These are phyloP conservation scores for Aureobasidium sp. DNA, from an alignment of 2,329 filamentous ascomycete species.

Conservation along the genomic window DNA sequence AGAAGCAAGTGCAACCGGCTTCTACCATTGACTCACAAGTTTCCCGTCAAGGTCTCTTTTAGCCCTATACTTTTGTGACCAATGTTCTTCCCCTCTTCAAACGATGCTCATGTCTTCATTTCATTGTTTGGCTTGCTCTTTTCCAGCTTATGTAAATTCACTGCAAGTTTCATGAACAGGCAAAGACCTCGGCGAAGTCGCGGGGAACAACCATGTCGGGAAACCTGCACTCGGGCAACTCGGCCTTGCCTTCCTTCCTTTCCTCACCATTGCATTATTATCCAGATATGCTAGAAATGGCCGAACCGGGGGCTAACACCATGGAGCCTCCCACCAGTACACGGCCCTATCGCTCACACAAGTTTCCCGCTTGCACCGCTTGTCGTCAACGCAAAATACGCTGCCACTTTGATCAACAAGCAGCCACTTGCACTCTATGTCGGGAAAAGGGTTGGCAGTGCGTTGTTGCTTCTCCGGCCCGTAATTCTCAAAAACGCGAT, in stretches of 20 bases:
- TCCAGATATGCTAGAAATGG: neutral
- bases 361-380: conserved; percentile 35
- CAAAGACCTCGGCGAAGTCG: neutral
- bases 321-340: conserved; percentile 4
- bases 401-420: conserved; percentile 32
- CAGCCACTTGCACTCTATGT: conserved; percentile 3
- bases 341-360: conserved; percentile 37
- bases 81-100: no score
- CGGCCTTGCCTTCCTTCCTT: neutral
- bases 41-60: neutral
- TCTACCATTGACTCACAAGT: neutral
- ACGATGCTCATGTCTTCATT: no score
- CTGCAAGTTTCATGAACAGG: neutral
- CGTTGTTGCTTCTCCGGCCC: neutral
- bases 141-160: neutral
- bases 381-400: conserved; percentile 37
- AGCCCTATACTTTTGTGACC: neutral
- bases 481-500: neutral
- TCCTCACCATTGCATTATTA: neutral
- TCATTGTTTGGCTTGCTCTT: neutral
- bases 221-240: neutral
- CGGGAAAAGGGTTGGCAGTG: conserved; percentile 13
- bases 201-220: conserved; percentile 4
- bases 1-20: neutral
- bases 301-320: neutral